Evolutionary conservation across 768 basidiomycete genomes (phyloP).

Genomic region (Kondoa subrosea): DNA sequence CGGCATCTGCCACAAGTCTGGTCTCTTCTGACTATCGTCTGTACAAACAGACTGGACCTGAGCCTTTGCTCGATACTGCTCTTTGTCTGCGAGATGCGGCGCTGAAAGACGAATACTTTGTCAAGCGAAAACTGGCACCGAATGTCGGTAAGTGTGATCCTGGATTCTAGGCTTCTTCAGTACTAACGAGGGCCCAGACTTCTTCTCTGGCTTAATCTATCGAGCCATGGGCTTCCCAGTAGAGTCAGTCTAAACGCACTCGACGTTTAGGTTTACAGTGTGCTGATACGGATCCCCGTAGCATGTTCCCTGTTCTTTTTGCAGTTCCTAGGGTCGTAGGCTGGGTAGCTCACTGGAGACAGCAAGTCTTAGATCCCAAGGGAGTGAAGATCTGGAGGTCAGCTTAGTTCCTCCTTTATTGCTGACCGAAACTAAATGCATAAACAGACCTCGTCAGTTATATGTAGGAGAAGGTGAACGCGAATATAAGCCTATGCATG

Average conservation of each 20-base stretch:
- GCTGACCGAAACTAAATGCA: background rate
- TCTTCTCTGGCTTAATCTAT: conserved; percentile 14
- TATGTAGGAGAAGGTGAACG: conserved; percentile 61
- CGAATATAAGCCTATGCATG: conserved; percentile 51
- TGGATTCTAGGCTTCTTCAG: background rate
- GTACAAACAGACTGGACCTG: conserved; percentile 62
- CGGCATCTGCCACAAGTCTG: background rate
- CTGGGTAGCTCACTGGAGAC: conserved; percentile 16
- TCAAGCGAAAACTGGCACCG: conserved; percentile 60
- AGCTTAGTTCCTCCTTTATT: conserved; percentile 4
- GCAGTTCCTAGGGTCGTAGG: conserved; percentile 70
- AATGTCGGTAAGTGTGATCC: conserved; percentile 41
- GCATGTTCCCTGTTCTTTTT: conserved; percentile 80
- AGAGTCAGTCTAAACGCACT: too few species aligned
- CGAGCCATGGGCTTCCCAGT: conserved; percentile 61
- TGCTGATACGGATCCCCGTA: background rate
- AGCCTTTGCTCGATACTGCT: conserved; percentile 70
- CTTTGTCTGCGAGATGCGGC: conserved; percentile 76
- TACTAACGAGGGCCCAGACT: conserved; percentile 37
- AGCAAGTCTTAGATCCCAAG: conserved; percentile 81
- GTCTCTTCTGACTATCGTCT: conserved; percentile 18
- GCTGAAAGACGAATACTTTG: conserved; percentile 78
- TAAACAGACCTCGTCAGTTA: conserved; percentile 39
- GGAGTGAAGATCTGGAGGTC: conserved; percentile 68
- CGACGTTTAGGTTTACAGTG: too few species aligned